Conservation (phyloP, 2,329 filamentous ascomycete genomes). For the Rachicladosporium sp. region DNA sequence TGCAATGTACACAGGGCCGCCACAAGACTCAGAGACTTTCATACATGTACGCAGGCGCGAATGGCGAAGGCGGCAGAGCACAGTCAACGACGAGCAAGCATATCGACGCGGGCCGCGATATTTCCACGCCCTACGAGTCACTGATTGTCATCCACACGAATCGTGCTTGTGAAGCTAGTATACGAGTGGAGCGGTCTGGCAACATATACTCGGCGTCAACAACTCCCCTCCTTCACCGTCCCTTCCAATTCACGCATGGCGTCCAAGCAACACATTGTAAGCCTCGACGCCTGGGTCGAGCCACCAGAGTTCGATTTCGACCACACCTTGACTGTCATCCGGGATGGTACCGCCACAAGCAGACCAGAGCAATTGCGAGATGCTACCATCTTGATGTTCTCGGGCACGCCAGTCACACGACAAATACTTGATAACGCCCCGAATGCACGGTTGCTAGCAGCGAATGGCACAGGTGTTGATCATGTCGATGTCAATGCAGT, state of each 20-base stretch:
- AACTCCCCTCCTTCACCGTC: too few relatives aligned
- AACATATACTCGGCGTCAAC: too few relatives aligned
- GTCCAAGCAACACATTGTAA: slow-evolving; percentile 34
- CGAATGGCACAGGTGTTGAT: slow-evolving; percentile 38
- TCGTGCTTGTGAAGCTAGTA: too few relatives aligned
- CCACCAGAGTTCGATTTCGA: slow-evolving; percentile 31
- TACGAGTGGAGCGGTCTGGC: too few relatives aligned
- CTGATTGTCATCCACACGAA: too few relatives aligned
- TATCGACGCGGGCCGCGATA: too few relatives aligned
- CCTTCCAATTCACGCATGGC: not conserved
- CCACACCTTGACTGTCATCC: slow-evolving; percentile 29
- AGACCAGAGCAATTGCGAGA: slow-evolving; percentile 30
- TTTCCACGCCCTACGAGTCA: too few relatives aligned
- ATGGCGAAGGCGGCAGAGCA: too few relatives aligned
- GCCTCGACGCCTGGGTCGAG: slow-evolving; percentile 35
- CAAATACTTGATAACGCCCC: slow-evolving; percentile 29
- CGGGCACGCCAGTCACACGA: slow-evolving; percentile 30
- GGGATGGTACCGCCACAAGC: slow-evolving; percentile 20
- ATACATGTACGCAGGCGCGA: too few relatives aligned
- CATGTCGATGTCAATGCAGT: slow-evolving; percentile 35
- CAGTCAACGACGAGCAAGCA: too few relatives aligned
- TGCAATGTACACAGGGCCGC: too few relatives aligned
- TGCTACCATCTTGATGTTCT: slow-evolving; percentile 36
- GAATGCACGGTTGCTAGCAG: slow-evolving; percentile 32
- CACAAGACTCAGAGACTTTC: too few relatives aligned